Conservation (phyloP, 345 rosid genomes). For the Atalantia buxifolia region DNA sequence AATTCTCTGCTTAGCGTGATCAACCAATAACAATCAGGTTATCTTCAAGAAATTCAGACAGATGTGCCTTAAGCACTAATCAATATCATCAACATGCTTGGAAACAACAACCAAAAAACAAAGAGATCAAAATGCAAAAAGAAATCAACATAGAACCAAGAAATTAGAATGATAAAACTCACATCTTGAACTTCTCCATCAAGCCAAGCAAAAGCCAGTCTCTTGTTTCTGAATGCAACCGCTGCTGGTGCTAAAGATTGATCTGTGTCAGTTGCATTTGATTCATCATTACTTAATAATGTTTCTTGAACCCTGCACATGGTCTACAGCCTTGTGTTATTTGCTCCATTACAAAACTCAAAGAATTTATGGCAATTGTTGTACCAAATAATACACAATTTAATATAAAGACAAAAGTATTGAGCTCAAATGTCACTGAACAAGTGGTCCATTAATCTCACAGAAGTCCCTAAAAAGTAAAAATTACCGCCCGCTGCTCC, state of each 20-base stretch:
- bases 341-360: slow-evolving; percentile 15
- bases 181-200: slow-evolving; percentile 89
- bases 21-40: neutral
- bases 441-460: neutral
- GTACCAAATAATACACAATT: neutral
- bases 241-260: slow-evolving; percentile 38
- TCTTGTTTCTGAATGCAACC: slow-evolving; percentile 51
- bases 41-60: neutral
- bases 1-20: neutral
- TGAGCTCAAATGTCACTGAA: neutral
- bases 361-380: slow-evolving; percentile 1
- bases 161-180: slow-evolving; percentile 19
- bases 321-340: slow-evolving; percentile 55
- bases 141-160: neutral
- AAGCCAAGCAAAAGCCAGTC: slow-evolving; percentile 86
- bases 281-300: slow-evolving; percentile 38
- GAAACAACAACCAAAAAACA: neutral
- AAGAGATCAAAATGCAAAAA: neutral
- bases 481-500: neutral
- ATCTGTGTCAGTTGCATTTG: slow-evolving; percentile 35
- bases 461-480: neutral
- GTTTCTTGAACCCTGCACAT: slow-evolving; percentile 77
- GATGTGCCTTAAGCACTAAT: neutral
- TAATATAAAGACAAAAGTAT: neutral
- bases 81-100: neutral